These are phyloP conservation scores for Wickerhamiella spandovensis DNA, from an alignment of 805 yeast genomes.

Conservation along the genomic window DNA sequence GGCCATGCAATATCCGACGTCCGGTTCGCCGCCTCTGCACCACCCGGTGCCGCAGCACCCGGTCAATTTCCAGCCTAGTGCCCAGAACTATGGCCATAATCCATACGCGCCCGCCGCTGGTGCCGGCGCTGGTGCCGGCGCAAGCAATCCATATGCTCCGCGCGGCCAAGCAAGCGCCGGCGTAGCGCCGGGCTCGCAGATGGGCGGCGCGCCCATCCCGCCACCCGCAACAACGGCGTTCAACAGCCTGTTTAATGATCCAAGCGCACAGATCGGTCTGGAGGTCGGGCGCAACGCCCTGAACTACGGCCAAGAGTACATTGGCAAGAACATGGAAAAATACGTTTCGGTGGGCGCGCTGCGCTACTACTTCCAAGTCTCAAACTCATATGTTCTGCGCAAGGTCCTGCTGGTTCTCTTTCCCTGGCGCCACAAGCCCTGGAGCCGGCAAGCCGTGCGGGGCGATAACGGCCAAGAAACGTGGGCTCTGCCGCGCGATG, in stretches of 20 bases:
- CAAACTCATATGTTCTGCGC: conserved; percentile 68
- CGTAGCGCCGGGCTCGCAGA: conserved; percentile 5
- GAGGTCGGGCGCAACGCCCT: conserved; percentile 82
- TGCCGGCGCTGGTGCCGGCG: conserved; percentile 1
- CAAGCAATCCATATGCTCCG: conserved; percentile 12
- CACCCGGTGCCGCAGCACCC: conserved; percentile 35
- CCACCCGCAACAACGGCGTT: conserved; percentile 20
- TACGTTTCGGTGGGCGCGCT: conserved; percentile 41
- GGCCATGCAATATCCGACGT: conserved; percentile 1
- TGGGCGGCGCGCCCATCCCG: conserved; percentile 4
- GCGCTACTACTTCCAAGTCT: conserved; percentile 81
- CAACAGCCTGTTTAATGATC: conserved; percentile 48
- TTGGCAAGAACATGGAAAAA: conserved; percentile 53
- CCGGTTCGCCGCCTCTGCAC: conserved; percentile 28
- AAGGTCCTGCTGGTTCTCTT: conserved; percentile 64
- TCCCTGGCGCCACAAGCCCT: conserved; percentile 74
- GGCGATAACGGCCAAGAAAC: conserved; percentile 25
- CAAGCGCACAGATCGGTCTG: conserved; percentile 71
- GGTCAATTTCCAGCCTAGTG: conserved; percentile 23
- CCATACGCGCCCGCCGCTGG: conserved; percentile 3
- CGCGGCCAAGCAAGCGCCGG: conserved; percentile 11
- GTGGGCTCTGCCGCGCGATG: conserved; percentile 70
- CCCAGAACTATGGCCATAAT: conserved; percentile 2
- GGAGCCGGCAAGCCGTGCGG: conserved; percentile 46
- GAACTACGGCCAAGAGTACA: conserved; percentile 63